These are phyloP conservation scores for Arthrinium puccinioides DNA, from an alignment of 2,329 filamentous ascomycete species.

Conservation along the genomic window DNA sequence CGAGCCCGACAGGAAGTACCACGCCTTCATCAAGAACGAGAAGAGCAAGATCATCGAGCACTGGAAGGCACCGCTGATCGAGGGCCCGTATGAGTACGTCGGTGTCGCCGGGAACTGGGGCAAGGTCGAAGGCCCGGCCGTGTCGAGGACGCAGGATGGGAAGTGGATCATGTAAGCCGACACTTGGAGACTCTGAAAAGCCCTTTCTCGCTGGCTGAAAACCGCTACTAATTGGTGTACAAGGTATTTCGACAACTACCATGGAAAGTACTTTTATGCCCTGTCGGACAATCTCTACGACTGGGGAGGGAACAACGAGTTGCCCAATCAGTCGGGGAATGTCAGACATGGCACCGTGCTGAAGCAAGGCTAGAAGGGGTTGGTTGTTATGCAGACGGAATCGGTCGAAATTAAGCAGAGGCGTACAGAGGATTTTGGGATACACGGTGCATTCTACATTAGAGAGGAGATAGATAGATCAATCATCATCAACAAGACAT, in stretches of 20 bases:
- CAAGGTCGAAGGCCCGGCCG: neutral
- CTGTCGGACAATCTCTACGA: neutral
- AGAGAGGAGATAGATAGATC: too few species aligned
- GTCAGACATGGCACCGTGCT: neutral
- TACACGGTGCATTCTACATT: too few species aligned
- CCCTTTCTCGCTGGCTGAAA: too few species aligned
- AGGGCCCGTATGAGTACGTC: slow-evolving; percentile 3
- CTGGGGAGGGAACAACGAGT: neutral
- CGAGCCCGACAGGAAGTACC: slow-evolving; percentile 6
- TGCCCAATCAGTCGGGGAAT: neutral
- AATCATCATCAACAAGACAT: too few species aligned
- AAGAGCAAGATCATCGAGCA: slow-evolving; percentile 4
- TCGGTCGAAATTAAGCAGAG: too few species aligned
- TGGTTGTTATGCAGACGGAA: too few species aligned
- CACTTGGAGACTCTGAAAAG: too few species aligned
- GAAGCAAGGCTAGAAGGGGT: neutral
- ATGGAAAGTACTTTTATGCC: slow-evolving; percentile 2
- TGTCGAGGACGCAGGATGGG: neutral
- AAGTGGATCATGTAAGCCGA: neutral
- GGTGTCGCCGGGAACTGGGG: neutral
- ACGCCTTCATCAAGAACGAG: slow-evolving; percentile 6
- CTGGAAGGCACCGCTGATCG: slow-evolving; percentile 5
- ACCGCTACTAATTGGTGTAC: too few species aligned
- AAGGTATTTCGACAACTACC: slow-evolving; percentile 4
- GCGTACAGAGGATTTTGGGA: too few species aligned